Percentiles rank a stretch among this genome's conserved stretches.
Conservation (phyloP, 2,329 filamentous ascomycete species). For the Capronia epimyces region DNA sequence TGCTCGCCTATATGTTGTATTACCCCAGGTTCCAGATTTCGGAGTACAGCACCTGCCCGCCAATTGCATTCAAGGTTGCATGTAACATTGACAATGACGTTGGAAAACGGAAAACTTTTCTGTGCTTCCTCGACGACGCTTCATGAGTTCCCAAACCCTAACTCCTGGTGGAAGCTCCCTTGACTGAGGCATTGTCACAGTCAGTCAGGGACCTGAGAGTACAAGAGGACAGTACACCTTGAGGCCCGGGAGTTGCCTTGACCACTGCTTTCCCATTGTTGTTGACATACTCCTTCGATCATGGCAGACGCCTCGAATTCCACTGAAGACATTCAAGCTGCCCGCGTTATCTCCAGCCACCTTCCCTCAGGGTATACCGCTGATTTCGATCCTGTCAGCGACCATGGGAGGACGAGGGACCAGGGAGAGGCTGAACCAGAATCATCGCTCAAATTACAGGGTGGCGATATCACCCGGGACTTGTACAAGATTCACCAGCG, state of each 20-base stretch:
- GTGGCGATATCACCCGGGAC: slow-evolving; percentile 72
- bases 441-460: slow-evolving; percentile 66
- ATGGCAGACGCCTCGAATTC: slow-evolving; percentile 22
- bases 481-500: slow-evolving; percentile 67
- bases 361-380: slow-evolving; percentile 26
- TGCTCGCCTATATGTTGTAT: not conserved
- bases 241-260: too few species aligned
- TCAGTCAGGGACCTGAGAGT: not conserved
- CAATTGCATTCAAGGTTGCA: not conserved
- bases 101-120: not conserved
- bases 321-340: slow-evolving; percentile 14
- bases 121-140: not conserved
- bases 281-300: too few species aligned
- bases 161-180: not conserved
- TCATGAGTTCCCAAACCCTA: not conserved
- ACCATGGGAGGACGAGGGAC: not conserved
- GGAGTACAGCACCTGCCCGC: not conserved
- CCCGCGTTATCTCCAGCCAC: slow-evolving; percentile 22
- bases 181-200: not conserved
- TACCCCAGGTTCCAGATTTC: not conserved
- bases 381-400: slow-evolving; percentile 15
- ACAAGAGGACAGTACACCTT: too few species aligned
- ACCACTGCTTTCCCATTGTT: too few species aligned
- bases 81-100: not conserved
- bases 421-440: slow-evolving; percentile 30